Conservation (phyloP, 257 asterid genomes). For the Cinchona pubescens region DNA sequence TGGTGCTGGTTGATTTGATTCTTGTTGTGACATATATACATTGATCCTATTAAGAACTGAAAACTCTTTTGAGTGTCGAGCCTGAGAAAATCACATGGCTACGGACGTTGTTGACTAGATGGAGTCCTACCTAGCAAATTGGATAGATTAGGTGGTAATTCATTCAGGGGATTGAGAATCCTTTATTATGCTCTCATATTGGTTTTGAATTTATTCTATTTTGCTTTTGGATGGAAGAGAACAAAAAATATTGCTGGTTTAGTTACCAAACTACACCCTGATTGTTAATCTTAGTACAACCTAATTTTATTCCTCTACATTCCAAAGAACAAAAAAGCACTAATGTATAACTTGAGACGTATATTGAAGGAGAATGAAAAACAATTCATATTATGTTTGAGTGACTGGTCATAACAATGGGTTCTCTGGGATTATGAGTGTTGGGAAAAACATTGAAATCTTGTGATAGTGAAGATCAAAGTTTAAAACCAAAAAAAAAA, state of each 20-base stretch:
- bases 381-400: no score
- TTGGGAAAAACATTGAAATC: background rate
- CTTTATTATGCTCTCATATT: background rate
- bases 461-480: background rate
- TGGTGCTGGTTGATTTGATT: background rate
- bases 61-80: background rate
- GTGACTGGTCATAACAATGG: background rate
- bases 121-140: background rate
- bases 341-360: background rate
- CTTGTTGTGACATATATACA: background rate
- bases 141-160: background rate
- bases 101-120: background rate
- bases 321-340: background rate
- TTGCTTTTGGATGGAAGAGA: background rate
- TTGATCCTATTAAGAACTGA: background rate
- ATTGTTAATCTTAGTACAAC: background rate
- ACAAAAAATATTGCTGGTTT: background rate
- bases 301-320: background rate
- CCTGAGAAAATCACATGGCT: background rate
- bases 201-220: background rate
- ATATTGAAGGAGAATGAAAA: background rate
- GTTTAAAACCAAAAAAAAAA: no score
- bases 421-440: no score
- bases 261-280: background rate
- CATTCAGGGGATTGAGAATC: background rate